Evolutionary conservation across 2,329 filamentous ascomycete genomes (phyloP).

Genomic region (Fusarium sterilihyphosum): DNA sequence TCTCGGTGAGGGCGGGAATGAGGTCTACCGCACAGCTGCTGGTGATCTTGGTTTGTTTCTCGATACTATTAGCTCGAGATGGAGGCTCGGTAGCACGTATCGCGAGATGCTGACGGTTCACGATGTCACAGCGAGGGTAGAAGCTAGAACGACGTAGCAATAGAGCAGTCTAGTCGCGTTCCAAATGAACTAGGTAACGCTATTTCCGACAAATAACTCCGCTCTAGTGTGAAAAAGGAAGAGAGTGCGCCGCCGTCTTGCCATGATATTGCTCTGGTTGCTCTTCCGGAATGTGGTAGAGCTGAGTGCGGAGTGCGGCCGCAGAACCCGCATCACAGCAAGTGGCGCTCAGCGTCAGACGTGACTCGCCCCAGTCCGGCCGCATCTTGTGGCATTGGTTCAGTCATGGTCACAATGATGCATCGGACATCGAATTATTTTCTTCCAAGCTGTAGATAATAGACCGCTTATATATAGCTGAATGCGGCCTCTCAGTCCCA

Average conservation of each 20-base stretch:
- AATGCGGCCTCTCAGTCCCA: too few relatives aligned
- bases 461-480: background rate
- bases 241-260: background rate
- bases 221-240: rapidly evolving
- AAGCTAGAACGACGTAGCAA: background rate
- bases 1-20: background rate
- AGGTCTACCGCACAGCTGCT: background rate
- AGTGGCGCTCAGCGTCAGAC: background rate
- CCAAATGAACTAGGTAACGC: rapidly evolving
- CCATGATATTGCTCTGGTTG: background rate
- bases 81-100: background rate
- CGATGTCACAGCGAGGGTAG: background rate
- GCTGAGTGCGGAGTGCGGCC: background rate
- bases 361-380: background rate
- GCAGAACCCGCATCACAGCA: background rate
- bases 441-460: rapidly evolving
- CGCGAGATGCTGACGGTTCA: background rate
- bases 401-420: rapidly evolving
- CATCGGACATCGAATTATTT: rapidly evolving
- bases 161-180: rapidly evolving
- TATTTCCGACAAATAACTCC: background rate
- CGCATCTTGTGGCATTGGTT: background rate
- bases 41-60: rapidly evolving
- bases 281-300: background rate
- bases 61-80: background rate